These are phyloP conservation scores for Fusarium setosum DNA, from an alignment of 2,329 filamentous ascomycete genomes.

Conservation along the genomic window DNA sequence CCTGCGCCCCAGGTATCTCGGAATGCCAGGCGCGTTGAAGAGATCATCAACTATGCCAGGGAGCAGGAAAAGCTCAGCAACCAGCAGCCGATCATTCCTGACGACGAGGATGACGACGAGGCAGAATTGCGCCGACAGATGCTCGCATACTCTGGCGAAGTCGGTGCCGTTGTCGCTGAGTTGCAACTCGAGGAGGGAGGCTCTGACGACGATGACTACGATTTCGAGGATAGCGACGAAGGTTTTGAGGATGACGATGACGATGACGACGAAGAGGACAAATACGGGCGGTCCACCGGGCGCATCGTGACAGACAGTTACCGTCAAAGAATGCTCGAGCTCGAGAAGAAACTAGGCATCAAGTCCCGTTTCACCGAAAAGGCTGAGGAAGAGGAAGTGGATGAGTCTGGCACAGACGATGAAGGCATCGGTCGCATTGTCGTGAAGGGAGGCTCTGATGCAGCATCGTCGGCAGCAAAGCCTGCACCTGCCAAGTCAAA, in stretches of 20 bases:
- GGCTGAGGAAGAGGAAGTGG: conserved; percentile 56
- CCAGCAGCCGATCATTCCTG: conserved; percentile 68
- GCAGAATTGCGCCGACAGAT: conserved; percentile 85
- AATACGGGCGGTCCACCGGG: conserved; percentile 78
- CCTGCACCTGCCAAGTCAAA: conserved; percentile 47
- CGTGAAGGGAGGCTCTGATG: conserved; percentile 51
- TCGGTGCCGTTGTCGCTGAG: conserved; percentile 92
- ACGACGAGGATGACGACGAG: conserved; percentile 83
- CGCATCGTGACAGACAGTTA: conserved; percentile 79
- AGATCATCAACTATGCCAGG: conserved; percentile 67
- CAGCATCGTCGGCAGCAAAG: conserved; percentile 34
- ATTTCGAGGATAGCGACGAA: conserved; percentile 66
- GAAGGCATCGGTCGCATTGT: conserved; percentile 68
- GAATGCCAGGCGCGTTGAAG: conserved; percentile 62
- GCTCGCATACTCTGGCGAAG: conserved; percentile 90
- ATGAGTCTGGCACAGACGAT: conserved; percentile 46
- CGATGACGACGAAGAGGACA: conserved; percentile 61
- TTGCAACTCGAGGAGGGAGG: conserved; percentile 81
- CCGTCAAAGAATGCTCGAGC: conserved; percentile 82
- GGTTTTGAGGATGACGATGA: conserved; percentile 64
- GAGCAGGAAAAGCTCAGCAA: conserved; percentile 62
- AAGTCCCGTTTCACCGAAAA: conserved; percentile 61
- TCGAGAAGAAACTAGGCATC: conserved; percentile 81
- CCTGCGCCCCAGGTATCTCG: conserved; percentile 49
- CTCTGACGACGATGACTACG: conserved; percentile 64